Evolutionary conservation across 495 filamentous ascomycete genomes (phyloP), one percentile per base, ranked within the genome.

Genomic region (Friedmanniomyces simplex): DNA sequence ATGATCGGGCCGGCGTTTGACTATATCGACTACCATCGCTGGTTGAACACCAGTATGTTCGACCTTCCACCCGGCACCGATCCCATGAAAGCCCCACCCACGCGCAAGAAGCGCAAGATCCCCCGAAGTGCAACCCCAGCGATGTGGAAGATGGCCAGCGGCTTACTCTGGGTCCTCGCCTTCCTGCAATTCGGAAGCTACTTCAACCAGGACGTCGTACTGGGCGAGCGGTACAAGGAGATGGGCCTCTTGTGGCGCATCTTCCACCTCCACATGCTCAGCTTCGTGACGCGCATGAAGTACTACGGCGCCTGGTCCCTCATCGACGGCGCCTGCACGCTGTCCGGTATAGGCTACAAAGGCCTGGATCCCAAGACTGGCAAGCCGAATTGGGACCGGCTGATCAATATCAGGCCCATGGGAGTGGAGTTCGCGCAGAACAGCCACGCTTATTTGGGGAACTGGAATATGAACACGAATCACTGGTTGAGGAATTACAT

Each of bases 381-480:
- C 56, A 85, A 85, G 62, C 85, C 89, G 22, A 83, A 83, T 50
- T 98, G 93, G 93, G 82, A 94, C 58, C 81, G 94, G 7, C 73
- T 97, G 13, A 82, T 86, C 61, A 97, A 97, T 59, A 84, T 98
- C 57, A 82, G 85, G 57, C 87, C 91, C 0, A 81, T 82, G 77
- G 77, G 78, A 8, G 81, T 97, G 20, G 93, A 98, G 72, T 74
- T 78, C 0, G 94, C 94, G 1, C 89, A 96, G 70, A 98, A 97
- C 68, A 84, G 86, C 14, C 81, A 89, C 45, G 90, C 79, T 4
- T 97, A 90, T 61, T 76, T 98, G 11, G 91, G 84, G 49, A 84
- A 77, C 67, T 98, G 93, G 93, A 98, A 98, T 71, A 93, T 94
- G 76, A 98, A 98, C 71, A 97, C 93, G 18, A 98, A 96, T 70